Base-by-base conservation (phyloP, 2,329 filamentous ascomycete genomes). In the Talaromyces sp. region DNA sequence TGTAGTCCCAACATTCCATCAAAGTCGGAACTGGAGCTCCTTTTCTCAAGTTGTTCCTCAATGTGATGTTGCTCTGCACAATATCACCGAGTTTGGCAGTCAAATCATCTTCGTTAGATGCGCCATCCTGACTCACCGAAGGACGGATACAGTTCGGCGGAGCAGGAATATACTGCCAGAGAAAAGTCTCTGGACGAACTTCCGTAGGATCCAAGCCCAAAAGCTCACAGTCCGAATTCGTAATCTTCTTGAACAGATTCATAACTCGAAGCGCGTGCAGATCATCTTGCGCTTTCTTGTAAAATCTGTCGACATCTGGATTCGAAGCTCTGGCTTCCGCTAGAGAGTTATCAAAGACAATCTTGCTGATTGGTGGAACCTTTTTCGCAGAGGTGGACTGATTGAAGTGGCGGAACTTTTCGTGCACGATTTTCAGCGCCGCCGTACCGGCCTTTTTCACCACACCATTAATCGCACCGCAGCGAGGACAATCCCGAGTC, bases 21-120 rank as follows among this genome's bases (percentile, higher is more conserved):
- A 98, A 91, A 0, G 92, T 96, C 69, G 90, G 87, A 2, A 99
- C 85, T 0, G 92, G 88, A 14, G 93, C 91, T 10, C 94, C 94
- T 70, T 92, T 93, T 67, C 90, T 85, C 16, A 98, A 78, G 0
- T 92, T 92, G 24, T 91, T 90, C 59, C 90, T 89, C 68, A 99
- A 92, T 71, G 96, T 87, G 63, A 90, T 90, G 73, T 93, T 97
- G 68, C 96, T 92, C 72, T 96, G 92, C 10, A 97, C 90, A 69
- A 99, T 98, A 74, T 99, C 94, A 35, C 93, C 91, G n/a, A 99
- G 86, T 76, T 98, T 97, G 62, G 94, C 93, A 0, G 95, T 99
- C 67, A 99, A 86, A 72, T 99, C 95, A 74, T 99, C 95, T 77
- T 99, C 95, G 22, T 92, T 99, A 69, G 92, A 97, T 3, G 93